Conservation (phyloP, 129 eudicot genomes). For the Kitagawia praeruptora region DNA sequence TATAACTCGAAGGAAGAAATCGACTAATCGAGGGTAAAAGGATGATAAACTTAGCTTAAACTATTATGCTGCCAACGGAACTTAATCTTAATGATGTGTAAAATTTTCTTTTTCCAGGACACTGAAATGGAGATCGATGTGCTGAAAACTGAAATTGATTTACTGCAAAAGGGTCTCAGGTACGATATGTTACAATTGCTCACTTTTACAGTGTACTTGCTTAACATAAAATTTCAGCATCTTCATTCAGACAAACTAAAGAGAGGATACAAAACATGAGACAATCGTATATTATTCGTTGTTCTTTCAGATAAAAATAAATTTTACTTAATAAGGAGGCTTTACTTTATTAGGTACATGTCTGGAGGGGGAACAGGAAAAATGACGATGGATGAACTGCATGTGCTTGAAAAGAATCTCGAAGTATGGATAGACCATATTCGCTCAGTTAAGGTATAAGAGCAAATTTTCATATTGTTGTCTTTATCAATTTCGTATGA, state of each 20-base stretch:
- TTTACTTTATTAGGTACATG: constrained; percentile 36
- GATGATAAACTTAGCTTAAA: background rate
- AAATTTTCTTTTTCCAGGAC: background rate
- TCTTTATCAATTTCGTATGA: background rate
- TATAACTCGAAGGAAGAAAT: background rate
- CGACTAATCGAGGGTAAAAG: background rate
- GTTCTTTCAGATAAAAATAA: background rate
- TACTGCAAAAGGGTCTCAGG: constrained; percentile 11
- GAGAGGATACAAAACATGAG: background rate
- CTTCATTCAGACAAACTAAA: background rate
- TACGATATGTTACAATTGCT: background rate
- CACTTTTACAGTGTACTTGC: background rate
- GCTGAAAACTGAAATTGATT: constrained; percentile 7
- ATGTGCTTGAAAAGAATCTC: constrained; percentile 72
- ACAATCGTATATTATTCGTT: background rate
- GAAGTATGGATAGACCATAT: constrained; percentile 74
- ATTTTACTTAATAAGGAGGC: background rate
- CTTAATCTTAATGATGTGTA: background rate
- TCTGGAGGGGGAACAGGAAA: constrained; percentile 66
- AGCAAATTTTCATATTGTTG: background rate
- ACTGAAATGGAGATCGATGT: constrained; percentile 6
- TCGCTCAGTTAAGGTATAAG: constrained; percentile 82
- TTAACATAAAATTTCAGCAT: background rate
- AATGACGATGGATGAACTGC: constrained; percentile 71
- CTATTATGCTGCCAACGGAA: background rate